Evolutionary conservation across 345 rosid genomes (phyloP).

Genomic region (Conringia planisiliqua): DNA sequence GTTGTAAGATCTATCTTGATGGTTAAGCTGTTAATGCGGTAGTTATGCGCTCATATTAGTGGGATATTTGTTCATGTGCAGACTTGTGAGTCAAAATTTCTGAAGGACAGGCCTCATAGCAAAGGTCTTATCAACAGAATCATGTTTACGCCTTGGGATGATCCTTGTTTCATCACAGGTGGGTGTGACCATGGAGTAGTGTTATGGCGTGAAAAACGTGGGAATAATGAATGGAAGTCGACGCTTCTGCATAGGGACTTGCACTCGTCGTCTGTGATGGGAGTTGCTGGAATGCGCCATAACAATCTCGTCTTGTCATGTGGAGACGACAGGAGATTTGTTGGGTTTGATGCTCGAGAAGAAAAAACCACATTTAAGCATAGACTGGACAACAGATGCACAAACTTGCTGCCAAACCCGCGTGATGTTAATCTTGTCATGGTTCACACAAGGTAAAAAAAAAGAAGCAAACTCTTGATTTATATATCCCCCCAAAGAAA

Average conservation of each 20-base stretch:
- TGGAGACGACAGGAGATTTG: slow-evolving; percentile 38
- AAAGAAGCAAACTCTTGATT: not conserved
- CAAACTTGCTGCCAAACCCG: slow-evolving; percentile 33
- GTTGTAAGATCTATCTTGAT: not conserved
- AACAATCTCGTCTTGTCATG: slow-evolving; percentile 35
- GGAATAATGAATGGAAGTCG: slow-evolving; percentile 21
- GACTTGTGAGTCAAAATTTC: slow-evolving; percentile 30
- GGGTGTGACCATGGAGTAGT: slow-evolving; percentile 39
- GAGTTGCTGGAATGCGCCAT: slow-evolving; percentile 34
- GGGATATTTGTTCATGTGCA: slow-evolving; percentile 16
- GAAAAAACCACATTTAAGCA: slow-evolving; percentile 26
- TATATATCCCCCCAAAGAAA: not conserved
- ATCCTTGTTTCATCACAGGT: slow-evolving; percentile 37
- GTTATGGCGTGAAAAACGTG: slow-evolving; percentile 24
- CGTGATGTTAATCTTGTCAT: slow-evolving; percentile 35
- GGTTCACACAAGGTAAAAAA: slow-evolving; percentile 29
- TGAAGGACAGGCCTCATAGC: slow-evolving; percentile 34
- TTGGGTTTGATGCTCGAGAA: slow-evolving; percentile 31
- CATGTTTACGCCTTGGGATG: slow-evolving; percentile 39
- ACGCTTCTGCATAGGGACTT: slow-evolving; percentile 26
- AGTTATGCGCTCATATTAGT: not conserved
- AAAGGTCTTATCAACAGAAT: slow-evolving; percentile 36
- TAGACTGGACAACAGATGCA: slow-evolving; percentile 35
- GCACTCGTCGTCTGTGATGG: slow-evolving; percentile 37
- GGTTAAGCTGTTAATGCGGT: not conserved